phyloP scores from a whole-genome alignment of 257 asterid genomes.

The Nicotiana otophora region DNA sequence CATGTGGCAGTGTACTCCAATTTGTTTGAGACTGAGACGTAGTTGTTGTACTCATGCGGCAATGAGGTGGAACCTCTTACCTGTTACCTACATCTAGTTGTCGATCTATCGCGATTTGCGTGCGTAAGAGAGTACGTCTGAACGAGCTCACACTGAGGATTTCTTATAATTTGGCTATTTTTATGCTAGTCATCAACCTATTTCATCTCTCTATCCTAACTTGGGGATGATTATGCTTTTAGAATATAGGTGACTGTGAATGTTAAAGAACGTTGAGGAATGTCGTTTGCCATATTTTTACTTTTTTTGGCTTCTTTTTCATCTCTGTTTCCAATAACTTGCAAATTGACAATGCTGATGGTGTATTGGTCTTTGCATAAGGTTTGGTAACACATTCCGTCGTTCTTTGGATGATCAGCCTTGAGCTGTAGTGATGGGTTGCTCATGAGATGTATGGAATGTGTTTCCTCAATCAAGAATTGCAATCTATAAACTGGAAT shows the following conservation, averaged over 20 bases:
- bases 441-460: neutral
- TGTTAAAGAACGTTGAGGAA: neutral
- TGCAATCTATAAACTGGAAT: neutral
- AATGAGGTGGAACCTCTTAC: neutral
- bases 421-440: neutral
- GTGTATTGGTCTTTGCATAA: neutral
- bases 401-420: constrained; percentile 8
- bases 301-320: neutral
- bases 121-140: neutral
- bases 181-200: neutral
- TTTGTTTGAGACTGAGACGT: neutral
- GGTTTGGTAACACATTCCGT: neutral
- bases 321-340: neutral
- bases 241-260: neutral
- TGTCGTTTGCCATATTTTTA: neutral
- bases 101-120: neutral
- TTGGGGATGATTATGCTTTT: neutral
- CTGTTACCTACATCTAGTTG: neutral
- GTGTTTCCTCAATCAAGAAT: neutral
- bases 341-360: neutral
- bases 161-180: neutral
- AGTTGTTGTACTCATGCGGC: neutral
- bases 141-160: neutral
- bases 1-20: neutral
- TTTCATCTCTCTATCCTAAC: neutral